Evolutionary conservation across 1,284 basidiomycete genomes (phyloP).

Genomic region (Garcileccinum viscosum): DNA sequence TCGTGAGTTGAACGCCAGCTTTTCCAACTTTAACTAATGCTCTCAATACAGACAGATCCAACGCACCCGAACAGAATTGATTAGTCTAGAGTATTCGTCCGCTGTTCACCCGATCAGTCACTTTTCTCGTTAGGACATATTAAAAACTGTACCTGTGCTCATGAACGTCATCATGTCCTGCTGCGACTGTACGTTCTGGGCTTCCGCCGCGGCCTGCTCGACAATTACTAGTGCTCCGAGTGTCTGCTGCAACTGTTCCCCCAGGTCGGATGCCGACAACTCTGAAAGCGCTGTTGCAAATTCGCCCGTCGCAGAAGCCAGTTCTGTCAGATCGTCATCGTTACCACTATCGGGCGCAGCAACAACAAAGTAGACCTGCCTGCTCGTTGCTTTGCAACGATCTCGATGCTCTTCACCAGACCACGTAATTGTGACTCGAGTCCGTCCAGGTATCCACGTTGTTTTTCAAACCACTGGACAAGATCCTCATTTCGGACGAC

Average conservation of each 20-base stretch:
- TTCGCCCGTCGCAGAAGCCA: conserved; percentile 71
- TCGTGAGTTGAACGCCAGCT: conserved; percentile 88
- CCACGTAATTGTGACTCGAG: conserved; percentile 89
- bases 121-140: conserved; percentile 7
- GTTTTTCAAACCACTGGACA: conserved; percentile 88
- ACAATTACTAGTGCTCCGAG: conserved; percentile 77
- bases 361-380: conserved; percentile 47
- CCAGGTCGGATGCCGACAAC: conserved; percentile 78
- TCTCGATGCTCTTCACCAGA: conserved; percentile 85
- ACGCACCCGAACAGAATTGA: conserved; percentile 84
- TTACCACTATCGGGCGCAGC: background rate
- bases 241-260: conserved; percentile 71
- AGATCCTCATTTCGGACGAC: conserved; percentile 1
- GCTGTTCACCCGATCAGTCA: conserved; percentile 45
- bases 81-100: conserved; percentile 92
- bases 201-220: conserved; percentile 71
- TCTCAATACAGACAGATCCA: conserved; percentile 3
- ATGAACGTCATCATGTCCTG: conserved; percentile 81
- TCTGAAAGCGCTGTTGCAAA: conserved; percentile 73
- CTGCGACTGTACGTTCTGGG: conserved; percentile 75
- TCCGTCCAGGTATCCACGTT: conserved; percentile 85
- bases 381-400: conserved; percentile 80
- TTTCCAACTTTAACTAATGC: conserved; percentile 9
- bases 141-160: conserved; percentile 62
- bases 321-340: conserved; percentile 51